phyloP scores from a whole-genome alignment of 2,329 filamentous ascomycete genomes.

The Parafenestella ontariensis region DNA sequence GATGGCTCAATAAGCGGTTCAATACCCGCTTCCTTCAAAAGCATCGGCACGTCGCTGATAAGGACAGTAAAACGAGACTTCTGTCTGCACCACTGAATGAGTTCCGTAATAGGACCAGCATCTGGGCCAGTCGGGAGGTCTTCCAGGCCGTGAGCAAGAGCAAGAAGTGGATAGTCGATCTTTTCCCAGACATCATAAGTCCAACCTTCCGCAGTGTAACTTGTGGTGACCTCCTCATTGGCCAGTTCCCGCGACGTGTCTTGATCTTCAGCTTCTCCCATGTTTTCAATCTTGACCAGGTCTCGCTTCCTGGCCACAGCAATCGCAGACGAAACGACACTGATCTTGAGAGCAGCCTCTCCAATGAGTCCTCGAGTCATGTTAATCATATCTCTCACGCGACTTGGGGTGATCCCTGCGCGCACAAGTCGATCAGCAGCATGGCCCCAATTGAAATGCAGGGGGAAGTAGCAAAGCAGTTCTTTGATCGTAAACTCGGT shows the following conservation, averaged over 20 bases:
- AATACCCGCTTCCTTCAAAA: constrained; percentile 13
- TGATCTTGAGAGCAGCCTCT: not conserved
- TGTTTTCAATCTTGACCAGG: not conserved
- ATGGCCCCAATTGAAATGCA: constrained; percentile 24
- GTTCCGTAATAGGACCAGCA: constrained; percentile 22
- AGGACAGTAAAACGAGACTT: constrained; percentile 1
- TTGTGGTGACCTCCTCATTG: not conserved
- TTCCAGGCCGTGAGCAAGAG: constrained; percentile 16
- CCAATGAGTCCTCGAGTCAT: constrained; percentile 7
- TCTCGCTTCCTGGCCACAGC: not conserved
- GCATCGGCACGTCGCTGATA: constrained; percentile 13
- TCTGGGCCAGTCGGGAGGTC: constrained; percentile 17
- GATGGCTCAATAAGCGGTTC: constrained; percentile 12
- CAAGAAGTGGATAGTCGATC: constrained; percentile 27
- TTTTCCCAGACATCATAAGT: constrained; percentile 4
- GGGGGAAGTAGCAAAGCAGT: constrained; percentile 21
- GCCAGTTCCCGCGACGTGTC: not conserved
- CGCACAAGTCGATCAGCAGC: constrained; percentile 10
- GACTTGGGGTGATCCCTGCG: not conserved
- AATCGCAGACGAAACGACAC: not conserved
- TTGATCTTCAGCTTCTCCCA: not conserved
- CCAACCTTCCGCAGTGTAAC: constrained; percentile 25
- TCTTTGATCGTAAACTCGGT: constrained; percentile 24
- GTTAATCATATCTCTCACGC: constrained; percentile 17
- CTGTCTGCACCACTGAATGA: constrained; percentile 20